phyloP scores from a whole-genome alignment of 768 basidiomycete genomes.

The Termitomyces titanicus region DNA sequence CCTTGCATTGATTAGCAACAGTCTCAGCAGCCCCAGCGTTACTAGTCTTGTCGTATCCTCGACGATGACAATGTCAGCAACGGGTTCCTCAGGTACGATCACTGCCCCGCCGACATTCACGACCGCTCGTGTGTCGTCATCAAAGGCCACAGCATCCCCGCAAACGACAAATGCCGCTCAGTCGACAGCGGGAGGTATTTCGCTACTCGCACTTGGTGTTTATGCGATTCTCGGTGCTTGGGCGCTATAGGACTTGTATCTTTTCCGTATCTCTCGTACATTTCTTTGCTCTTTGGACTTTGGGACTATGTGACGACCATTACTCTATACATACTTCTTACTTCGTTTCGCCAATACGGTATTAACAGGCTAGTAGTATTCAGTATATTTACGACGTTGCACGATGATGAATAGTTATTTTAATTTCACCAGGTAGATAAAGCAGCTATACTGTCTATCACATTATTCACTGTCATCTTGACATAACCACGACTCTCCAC shows the following conservation, averaged over 20 bases:
- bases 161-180: slow-evolving; percentile 1
- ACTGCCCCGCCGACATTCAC: not conserved
- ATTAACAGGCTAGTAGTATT: not conserved
- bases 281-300: not conserved
- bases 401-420: not conserved
- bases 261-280: not conserved
- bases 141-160: not conserved
- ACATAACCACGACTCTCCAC: not conserved
- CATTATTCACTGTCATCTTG: not conserved
- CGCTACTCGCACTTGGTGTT: not conserved
- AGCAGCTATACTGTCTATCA: too few species aligned
- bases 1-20: not conserved
- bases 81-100: not conserved
- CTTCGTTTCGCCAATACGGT: not conserved
- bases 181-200: not conserved
- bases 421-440: too few species aligned
- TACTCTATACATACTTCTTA: not conserved
- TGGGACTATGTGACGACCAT: not conserved
- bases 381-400: not conserved
- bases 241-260: not conserved
- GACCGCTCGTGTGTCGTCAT: not conserved
- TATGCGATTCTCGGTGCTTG: not conserved
- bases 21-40: not conserved
- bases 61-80: not conserved
- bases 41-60: not conserved